Evolutionary conservation across 208 protist genomes (phyloP).

Genomic region (Trypanosoma platydactyli): DNA sequence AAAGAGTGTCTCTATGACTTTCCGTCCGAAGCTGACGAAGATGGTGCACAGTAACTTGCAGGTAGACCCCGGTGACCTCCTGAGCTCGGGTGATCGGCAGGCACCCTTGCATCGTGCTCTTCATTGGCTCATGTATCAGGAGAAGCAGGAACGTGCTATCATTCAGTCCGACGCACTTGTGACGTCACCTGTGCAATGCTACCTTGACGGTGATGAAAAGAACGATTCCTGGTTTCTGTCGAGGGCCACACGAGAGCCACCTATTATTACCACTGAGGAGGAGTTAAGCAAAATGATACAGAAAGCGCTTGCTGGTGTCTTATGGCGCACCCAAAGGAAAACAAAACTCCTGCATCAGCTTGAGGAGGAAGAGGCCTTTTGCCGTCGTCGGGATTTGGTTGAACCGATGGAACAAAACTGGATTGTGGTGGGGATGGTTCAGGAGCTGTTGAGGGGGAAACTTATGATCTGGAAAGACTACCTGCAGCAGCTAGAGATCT

Average conservation of each 20-base stretch:
- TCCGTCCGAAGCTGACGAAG: conserved; percentile 8
- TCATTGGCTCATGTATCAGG: conserved; percentile 53
- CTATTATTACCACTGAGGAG: conserved; percentile 16
- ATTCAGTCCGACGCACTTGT: conserved; percentile 33
- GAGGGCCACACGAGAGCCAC: conserved; percentile 2
- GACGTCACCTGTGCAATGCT: conserved; percentile 27
- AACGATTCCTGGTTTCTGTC: neutral
- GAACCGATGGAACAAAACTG: neutral
- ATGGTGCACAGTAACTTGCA: neutral
- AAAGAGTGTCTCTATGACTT: neutral
- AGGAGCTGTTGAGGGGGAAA: conserved; percentile 34
- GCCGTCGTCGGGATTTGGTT: neutral
- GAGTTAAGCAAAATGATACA: conserved; percentile 9
- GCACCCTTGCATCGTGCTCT: neutral
- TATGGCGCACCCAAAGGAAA: neutral
- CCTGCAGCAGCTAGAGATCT: conserved; percentile 23
- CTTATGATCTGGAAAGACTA: conserved; percentile 30
- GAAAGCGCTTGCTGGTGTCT: conserved; percentile 1
- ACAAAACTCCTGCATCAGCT: neutral
- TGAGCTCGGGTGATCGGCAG: too few relatives aligned
- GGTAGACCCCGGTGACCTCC: neutral
- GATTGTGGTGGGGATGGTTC: neutral
- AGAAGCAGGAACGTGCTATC: conserved; percentile 49
- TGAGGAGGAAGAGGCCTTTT: conserved; percentile 9
- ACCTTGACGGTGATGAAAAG: neutral